These are phyloP conservation scores for Apodospora peruviana DNA, from an alignment of 495 filamentous ascomycete species.

Conservation along the genomic window DNA sequence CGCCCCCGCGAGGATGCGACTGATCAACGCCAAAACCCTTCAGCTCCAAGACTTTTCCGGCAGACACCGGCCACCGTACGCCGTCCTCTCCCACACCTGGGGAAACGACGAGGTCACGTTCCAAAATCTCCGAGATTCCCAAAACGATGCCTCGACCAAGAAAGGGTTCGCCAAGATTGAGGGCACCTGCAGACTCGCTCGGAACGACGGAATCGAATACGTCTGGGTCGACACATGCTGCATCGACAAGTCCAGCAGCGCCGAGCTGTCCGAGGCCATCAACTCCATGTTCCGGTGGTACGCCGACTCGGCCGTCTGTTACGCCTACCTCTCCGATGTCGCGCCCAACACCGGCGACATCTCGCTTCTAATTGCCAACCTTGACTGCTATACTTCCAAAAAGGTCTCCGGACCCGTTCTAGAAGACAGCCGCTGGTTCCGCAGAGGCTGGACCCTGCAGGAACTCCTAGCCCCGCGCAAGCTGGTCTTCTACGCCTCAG, in stretches of 20 bases:
- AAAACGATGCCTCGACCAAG: not conserved
- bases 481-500: constrained; percentile 23
- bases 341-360: not conserved
- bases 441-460: constrained; percentile 37
- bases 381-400: not conserved
- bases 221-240: constrained; percentile 37
- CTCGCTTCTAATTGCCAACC: not conserved
- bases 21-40: too few relatives aligned
- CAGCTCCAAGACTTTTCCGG: too few relatives aligned
- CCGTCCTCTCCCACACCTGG: not conserved
- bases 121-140: constrained; percentile 1
- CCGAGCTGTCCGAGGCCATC: constrained; percentile 21
- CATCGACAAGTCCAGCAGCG: constrained; percentile 28
- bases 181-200: not conserved
- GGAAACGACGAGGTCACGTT: constrained; percentile 21
- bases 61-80: too few relatives aligned
- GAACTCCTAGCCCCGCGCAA: constrained; percentile 31
- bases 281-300: constrained; percentile 22
- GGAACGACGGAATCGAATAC: constrained; percentile 19
- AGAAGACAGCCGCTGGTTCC: constrained; percentile 27
- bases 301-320: constrained; percentile 20
- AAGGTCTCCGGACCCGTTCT: not conserved
- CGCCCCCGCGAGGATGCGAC: too few relatives aligned
- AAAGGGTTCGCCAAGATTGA: constrained; percentile 8
- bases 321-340: constrained; percentile 28